Conservation (phyloP, 768 basidiomycete genomes). For the Suillus luteus region DNA sequence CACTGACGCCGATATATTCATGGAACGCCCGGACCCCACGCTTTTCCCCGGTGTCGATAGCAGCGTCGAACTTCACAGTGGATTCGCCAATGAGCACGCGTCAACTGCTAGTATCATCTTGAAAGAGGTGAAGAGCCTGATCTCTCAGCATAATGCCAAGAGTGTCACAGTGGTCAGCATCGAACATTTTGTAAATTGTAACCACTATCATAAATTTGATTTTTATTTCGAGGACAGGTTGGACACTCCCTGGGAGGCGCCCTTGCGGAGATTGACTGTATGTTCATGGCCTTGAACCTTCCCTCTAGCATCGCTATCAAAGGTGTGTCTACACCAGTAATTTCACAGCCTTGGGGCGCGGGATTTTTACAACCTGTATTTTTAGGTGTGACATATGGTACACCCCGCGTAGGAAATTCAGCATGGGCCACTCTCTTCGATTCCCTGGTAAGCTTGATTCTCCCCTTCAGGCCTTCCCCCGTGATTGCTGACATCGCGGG, state of each 20-base stretch:
- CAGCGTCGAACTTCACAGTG: constrained; percentile 49
- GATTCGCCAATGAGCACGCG: constrained; percentile 55
- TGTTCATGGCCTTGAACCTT: constrained; percentile 51
- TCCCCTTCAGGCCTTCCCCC: background rate
- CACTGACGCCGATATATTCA: constrained; percentile 48
- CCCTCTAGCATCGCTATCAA: constrained; percentile 37
- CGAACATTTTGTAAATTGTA: constrained; percentile 9
- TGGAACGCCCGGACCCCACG: constrained; percentile 39
- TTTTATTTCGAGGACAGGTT: constrained; percentile 28
- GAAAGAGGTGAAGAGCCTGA: constrained; percentile 41
- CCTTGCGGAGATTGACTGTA: constrained; percentile 50
- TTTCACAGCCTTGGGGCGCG: too few relatives aligned
- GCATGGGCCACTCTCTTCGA: constrained; percentile 33
- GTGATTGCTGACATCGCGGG: too few relatives aligned
- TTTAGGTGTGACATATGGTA: constrained; percentile 25
- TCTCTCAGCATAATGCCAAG: constrained; percentile 39
- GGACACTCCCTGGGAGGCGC: constrained; percentile 57
- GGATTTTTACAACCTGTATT: too few relatives aligned
- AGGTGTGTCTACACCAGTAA: constrained; percentile 19
- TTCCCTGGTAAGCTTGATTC: constrained; percentile 20
- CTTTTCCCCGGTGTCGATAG: constrained; percentile 58
- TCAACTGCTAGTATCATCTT: constrained; percentile 49
- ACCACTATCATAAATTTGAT: background rate
- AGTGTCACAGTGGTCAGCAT: constrained; percentile 44
- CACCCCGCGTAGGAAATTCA: constrained; percentile 32